phyloP scores from a whole-genome alignment of 495 filamentous ascomycete genomes.

The Xylaria castorea region DNA sequence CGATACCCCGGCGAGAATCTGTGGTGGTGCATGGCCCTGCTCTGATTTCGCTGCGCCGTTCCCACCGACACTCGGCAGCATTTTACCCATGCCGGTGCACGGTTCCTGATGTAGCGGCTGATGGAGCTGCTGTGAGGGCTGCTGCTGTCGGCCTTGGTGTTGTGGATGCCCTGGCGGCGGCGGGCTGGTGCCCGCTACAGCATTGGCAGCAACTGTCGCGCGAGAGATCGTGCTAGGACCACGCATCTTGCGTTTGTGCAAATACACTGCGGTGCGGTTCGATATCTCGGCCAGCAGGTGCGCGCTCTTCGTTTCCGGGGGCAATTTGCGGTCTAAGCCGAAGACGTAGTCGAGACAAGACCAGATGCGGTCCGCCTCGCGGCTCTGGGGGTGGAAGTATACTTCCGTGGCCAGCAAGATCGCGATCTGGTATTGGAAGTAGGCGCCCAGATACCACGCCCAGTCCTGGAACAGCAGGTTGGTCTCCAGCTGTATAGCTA shows the following conservation, averaged over 20 bases:
- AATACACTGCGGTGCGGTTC: constrained; percentile 49
- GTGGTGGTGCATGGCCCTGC: constrained; percentile 9
- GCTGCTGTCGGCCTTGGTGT: constrained; percentile 30
- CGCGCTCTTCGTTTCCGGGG: constrained; percentile 49
- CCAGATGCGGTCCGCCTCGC: constrained; percentile 69
- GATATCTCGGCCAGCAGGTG: constrained; percentile 50
- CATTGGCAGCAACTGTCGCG: constrained; percentile 47
- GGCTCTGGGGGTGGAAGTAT: constrained; percentile 61
- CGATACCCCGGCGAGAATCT: not conserved
- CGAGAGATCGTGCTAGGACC: constrained; percentile 46
- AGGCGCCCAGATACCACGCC: constrained; percentile 63
- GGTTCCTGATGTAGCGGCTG: constrained; percentile 7
- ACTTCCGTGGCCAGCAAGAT: constrained; percentile 61
- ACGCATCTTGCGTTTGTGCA: constrained; percentile 53
- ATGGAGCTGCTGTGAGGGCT: constrained; percentile 12
- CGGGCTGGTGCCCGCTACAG: constrained; percentile 43
- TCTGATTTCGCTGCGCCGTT: not conserved
- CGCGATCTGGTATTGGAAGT: constrained; percentile 62
- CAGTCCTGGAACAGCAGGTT: constrained; percentile 57
- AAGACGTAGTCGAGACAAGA: constrained; percentile 74
- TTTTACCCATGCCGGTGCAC: not conserved
- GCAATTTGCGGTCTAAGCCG: constrained; percentile 57
- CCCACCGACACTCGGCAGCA: not conserved
- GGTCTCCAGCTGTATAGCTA: constrained; percentile 65
- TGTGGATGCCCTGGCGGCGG: constrained; percentile 19